Evolutionary conservation across 352 stramenopile genomes (phyloP).

Genomic region (Globisporangium recalcitrans): DNA sequence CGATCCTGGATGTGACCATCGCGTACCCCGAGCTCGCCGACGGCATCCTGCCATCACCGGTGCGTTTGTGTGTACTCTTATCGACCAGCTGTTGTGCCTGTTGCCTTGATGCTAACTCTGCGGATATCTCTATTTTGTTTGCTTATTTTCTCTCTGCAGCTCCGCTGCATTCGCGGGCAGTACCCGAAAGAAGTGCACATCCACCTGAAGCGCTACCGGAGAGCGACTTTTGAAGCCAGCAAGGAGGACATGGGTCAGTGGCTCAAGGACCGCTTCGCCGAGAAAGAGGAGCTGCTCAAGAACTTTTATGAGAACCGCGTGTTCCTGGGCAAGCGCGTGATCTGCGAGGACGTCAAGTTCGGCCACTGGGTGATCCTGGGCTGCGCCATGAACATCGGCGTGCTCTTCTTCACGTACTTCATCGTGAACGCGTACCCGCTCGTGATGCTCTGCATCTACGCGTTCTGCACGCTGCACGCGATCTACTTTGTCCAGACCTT

Average conservation of each 20-base stretch:
- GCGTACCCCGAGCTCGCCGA: slow-evolving; percentile 69
- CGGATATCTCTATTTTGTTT: not conserved
- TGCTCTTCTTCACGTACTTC: slow-evolving; percentile 30
- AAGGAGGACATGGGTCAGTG: slow-evolving; percentile 49
- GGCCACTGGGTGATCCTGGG: slow-evolving; percentile 22
- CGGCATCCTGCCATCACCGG: slow-evolving; percentile 61
- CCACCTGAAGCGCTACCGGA: slow-evolving; percentile 56
- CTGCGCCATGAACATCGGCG: slow-evolving; percentile 30
- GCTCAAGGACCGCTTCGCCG: slow-evolving; percentile 61
- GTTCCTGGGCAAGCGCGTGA: slow-evolving; percentile 35
- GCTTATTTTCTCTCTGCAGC: not conserved
- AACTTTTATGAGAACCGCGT: slow-evolving; percentile 57
- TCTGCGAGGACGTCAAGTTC: slow-evolving; percentile 28
- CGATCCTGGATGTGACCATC: slow-evolving; percentile 70
- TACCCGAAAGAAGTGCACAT: slow-evolving; percentile 72
- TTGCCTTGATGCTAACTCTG: not conserved
- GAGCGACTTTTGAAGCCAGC: slow-evolving; percentile 32
- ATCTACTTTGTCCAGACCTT: slow-evolving; percentile 50
- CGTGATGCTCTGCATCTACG: slow-evolving; percentile 25
- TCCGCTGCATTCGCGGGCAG: slow-evolving; percentile 47
- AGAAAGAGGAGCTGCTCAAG: slow-evolving; percentile 65
- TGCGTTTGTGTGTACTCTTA: no score
- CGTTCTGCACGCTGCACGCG: slow-evolving; percentile 35
- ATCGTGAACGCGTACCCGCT: slow-evolving; percentile 28
- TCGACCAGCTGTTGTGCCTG: not conserved